Evolutionary conservation across 1,284 basidiomycete species (phyloP), one percentile per base, ranked within the genome.

Genomic region (Malassezia yamatoensis): DNA sequence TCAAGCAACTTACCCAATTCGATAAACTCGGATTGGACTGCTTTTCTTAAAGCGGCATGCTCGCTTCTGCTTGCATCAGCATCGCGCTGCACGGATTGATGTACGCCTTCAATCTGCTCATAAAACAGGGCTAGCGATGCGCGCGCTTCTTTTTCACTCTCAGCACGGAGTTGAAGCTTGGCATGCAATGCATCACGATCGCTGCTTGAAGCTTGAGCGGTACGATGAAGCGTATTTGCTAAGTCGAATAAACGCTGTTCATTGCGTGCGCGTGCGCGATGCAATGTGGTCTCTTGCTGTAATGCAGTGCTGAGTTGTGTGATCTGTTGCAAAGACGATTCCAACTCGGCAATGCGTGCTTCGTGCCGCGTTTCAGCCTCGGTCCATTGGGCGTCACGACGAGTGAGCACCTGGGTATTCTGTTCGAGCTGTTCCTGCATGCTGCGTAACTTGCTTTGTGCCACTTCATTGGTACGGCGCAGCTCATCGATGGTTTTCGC

Each of bases 181-280:
- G 83, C 83, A 63, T 89, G 88, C 11, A 94, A 76, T 0, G 82
- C 82, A 5, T 78, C 79, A 16, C 91, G 79, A 70, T 94, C 88
- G 11, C 78, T 78, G 18, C 87, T 78, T 62, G 84, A 85, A 61
- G 88, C 82, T 18, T 80, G 76, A 0, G 83, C 83, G 11, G 85
- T 81, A 38, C 79, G 78, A 68, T 83, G 86, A 57, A 94, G 76
- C 5, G 81, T 81, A 20, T 70, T 76, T 0, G 90, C 90, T 3
- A 91, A 82, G 9, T 75, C 77, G 66, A 91, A 82, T 45, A 96
- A 76, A 46, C 77, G 77, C 33, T 77, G 77, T 76, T 96, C 90
- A 18, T 83, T 90, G 37, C 80, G 78, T 71, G 85, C 82, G 74
- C 87, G 85, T 0, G 87, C 86, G 64, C 85, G 79, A 77, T 53